Evolutionary conservation across 805 yeast species (phyloP).

Genomic region (Suhomyces kilbournensis): DNA sequence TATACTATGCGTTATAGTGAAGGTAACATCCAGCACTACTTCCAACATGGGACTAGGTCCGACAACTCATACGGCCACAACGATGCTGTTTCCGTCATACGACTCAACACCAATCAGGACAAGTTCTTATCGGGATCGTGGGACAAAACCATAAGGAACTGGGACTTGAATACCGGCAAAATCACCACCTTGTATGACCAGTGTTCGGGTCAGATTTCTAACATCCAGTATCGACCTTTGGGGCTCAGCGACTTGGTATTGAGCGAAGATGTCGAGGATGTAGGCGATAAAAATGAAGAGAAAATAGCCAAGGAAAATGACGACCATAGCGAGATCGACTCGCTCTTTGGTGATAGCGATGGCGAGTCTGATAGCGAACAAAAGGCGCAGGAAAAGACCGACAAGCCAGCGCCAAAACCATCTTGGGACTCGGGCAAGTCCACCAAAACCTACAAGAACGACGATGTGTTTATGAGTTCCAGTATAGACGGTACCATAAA

Average conservation of each 20-base stretch:
- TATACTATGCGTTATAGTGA: slow-evolving; percentile 82
- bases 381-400: not conserved
- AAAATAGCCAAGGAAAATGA: slow-evolving; percentile 8
- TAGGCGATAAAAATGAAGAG: not conserved
- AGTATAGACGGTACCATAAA: slow-evolving; percentile 78
- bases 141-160: slow-evolving; percentile 76
- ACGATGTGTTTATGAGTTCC: slow-evolving; percentile 68
- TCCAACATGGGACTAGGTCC: slow-evolving; percentile 40
- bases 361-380: slow-evolving; percentile 23
- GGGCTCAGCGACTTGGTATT: slow-evolving; percentile 45
- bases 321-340: slow-evolving; percentile 37
- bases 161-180: slow-evolving; percentile 83
- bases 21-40: slow-evolving; percentile 76
- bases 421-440: slow-evolving; percentile 12
- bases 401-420: slow-evolving; percentile 9
- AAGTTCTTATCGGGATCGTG: slow-evolving; percentile 79
- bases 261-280: slow-evolving; percentile 13
- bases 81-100: slow-evolving; percentile 70
- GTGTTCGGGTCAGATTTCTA: slow-evolving; percentile 75
- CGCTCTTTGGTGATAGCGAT: slow-evolving; percentile 47
- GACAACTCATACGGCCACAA: slow-evolving; percentile 48
- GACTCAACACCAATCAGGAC: slow-evolving; percentile 59
- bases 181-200: slow-evolving; percentile 48
- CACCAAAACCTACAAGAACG: slow-evolving; percentile 26
- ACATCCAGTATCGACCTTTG: slow-evolving; percentile 65